These are phyloP conservation scores for Clausena lansium DNA, from an alignment of 345 rosid genomes.

Conservation along the genomic window DNA sequence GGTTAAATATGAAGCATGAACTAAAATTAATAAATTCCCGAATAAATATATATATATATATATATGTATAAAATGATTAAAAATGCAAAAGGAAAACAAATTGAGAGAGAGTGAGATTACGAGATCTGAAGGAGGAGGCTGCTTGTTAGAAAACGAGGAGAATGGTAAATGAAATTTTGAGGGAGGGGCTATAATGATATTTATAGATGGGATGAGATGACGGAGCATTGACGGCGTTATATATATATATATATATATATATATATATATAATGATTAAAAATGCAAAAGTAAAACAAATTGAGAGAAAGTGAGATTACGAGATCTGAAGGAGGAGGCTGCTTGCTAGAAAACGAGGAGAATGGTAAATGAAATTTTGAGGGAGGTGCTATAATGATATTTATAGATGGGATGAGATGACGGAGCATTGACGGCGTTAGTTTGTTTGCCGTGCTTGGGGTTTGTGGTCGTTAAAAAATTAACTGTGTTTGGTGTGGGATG, in stretches of 20 bases:
- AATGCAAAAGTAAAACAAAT: background rate
- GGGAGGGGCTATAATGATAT: background rate
- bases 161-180: background rate
- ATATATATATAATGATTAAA: background rate
- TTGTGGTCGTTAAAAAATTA: background rate
- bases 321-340: slow-evolving; percentile 17
- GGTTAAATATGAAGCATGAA: background rate
- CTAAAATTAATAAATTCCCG: background rate
- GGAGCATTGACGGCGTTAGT: background rate
- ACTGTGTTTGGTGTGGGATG: background rate
- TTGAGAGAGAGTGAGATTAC: slow-evolving; percentile 13
- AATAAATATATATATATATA: background rate
- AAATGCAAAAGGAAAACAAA: background rate
- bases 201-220: background rate
- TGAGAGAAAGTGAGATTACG: slow-evolving; percentile 12
- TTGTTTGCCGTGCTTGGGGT: background rate
- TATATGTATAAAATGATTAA: no score
- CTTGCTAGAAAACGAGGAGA: background rate
- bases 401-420: background rate
- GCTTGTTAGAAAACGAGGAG: background rate
- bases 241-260: background rate
- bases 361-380: background rate
- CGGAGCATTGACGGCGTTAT: background rate
- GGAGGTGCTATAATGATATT: background rate
- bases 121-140: slow-evolving; percentile 16